These are phyloP conservation scores for Dictyostelium brefeldianum DNA, from an alignment of 78 protist species.

Conservation along the genomic window DNA sequence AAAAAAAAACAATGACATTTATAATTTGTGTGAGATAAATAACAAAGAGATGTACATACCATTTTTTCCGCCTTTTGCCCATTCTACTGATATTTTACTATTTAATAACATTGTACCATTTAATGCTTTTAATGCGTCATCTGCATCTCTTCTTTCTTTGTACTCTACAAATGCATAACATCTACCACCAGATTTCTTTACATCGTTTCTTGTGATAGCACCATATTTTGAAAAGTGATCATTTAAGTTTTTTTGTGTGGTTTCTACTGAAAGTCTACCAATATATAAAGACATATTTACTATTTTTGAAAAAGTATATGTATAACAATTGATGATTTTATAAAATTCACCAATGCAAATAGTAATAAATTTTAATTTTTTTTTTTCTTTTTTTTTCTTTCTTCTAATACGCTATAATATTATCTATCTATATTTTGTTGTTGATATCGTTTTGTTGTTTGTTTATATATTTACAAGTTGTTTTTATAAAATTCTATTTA, in stretches of 20 bases:
- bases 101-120: slow-evolving; percentile 43
- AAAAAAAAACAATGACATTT: not conserved
- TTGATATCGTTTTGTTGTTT: too few relatives aligned
- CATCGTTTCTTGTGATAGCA: slow-evolving; percentile 59
- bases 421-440: not conserved
- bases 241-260: slow-evolving; percentile 18
- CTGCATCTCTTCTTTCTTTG: slow-evolving; percentile 77
- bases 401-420: too few relatives aligned
- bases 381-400: not conserved
- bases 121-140: slow-evolving; percentile 69
- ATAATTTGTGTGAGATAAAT: not conserved
- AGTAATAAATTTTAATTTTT: not conserved
- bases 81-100: slow-evolving; percentile 56
- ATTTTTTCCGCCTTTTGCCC: slow-evolving; percentile 71
- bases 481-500: too few relatives aligned
- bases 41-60: slow-evolving; percentile 17
- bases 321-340: not conserved
- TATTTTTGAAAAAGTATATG: not conserved
- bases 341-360: not conserved
- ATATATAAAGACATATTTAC: slow-evolving; percentile 11
- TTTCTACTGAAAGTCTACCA: slow-evolving; percentile 46
- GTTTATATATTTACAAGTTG: too few relatives aligned
- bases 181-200: slow-evolving; percentile 56
- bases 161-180: slow-evolving; percentile 74
- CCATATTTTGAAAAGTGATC: slow-evolving; percentile 64